Conservation (phyloP, 768 basidiomycete genomes). For the Tephrocybe sp. region DNA sequence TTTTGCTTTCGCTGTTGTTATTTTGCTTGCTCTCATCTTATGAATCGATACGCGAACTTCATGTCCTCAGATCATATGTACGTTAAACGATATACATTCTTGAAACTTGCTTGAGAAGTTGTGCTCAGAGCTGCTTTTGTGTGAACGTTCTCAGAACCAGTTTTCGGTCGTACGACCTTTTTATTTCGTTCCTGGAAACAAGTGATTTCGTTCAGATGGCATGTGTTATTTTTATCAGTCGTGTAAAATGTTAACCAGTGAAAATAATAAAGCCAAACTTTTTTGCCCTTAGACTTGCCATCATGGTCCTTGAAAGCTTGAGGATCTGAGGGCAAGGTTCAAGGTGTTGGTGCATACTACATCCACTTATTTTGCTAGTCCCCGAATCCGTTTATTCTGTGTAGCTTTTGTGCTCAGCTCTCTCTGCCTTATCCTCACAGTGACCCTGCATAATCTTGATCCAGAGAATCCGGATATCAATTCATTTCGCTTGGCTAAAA, state of each 20-base stretch:
- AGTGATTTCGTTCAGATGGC: no score
- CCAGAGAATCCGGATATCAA: background rate
- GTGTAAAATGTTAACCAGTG: conserved; percentile 32
- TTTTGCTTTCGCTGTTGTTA: conserved; percentile 21
- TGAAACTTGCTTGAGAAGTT: no score
- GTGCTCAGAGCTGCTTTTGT: background rate
- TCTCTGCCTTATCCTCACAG: no score
- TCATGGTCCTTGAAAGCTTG: no score
- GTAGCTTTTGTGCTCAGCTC: no score
- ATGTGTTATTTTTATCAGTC: conserved; percentile 38
- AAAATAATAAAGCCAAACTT: conserved; percentile 22
- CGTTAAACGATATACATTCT: background rate
- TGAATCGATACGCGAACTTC: background rate
- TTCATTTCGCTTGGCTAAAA: conserved; percentile 32
- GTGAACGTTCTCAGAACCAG: no score
- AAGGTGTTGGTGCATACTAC: no score
- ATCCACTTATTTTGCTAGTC: no score
- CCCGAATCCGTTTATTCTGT: no score
- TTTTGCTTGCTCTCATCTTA: conserved; percentile 21
- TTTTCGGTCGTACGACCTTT: background rate
- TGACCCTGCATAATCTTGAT: background rate
- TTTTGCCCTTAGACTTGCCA: no score
- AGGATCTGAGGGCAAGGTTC: no score
- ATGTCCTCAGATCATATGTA: background rate
- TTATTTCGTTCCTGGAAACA: no score